Evolutionary conservation across 768 basidiomycete genomes (phyloP).

Genomic region (Russula griseocarnosa): DNA sequence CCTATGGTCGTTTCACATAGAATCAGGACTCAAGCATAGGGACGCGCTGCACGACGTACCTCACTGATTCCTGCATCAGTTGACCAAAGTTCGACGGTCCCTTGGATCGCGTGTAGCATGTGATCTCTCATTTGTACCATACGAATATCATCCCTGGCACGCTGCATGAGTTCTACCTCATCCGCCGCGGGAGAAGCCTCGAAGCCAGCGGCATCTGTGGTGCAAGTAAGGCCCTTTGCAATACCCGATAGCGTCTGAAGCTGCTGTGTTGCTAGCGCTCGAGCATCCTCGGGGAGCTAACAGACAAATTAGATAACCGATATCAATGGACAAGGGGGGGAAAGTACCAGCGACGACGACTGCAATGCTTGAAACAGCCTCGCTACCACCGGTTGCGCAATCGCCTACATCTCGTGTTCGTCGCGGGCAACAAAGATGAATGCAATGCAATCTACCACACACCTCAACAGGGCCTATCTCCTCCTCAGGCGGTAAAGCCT

Average conservation of each 20-base stretch:
- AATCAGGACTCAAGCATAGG: not conserved
- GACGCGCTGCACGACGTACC: conserved; percentile 46
- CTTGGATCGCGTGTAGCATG: conserved; percentile 56
- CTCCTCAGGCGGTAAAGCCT: conserved; percentile 76
- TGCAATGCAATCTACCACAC: conserved; percentile 21
- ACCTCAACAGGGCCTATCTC: conserved; percentile 77
- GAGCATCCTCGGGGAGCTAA: conserved; percentile 72
- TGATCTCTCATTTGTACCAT: conserved; percentile 61
- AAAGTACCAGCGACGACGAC: conserved; percentile 49
- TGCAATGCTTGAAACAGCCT: conserved; percentile 62
- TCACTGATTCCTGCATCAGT: conserved; percentile 71
- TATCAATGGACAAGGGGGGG: not conserved
- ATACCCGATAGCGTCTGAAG: conserved; percentile 80
- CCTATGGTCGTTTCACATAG: conserved; percentile 40
- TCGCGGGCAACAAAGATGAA: not conserved
- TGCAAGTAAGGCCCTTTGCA: conserved; percentile 80
- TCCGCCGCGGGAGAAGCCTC: conserved; percentile 52
- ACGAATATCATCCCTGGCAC: conserved; percentile 59
- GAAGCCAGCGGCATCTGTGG: conserved; percentile 60
- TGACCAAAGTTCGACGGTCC: conserved; percentile 70
- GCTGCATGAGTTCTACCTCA: conserved; percentile 53
- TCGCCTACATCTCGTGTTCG: conserved; percentile 44
- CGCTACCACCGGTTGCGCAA: conserved; percentile 69
- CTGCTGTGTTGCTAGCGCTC: conserved; percentile 59
- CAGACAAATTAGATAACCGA: not conserved